Evolutionary conservation across 2,329 filamentous ascomycete species (phyloP), one percentile per base, ranked within the genome.

Genomic region (Fusarium domesticum): DNA sequence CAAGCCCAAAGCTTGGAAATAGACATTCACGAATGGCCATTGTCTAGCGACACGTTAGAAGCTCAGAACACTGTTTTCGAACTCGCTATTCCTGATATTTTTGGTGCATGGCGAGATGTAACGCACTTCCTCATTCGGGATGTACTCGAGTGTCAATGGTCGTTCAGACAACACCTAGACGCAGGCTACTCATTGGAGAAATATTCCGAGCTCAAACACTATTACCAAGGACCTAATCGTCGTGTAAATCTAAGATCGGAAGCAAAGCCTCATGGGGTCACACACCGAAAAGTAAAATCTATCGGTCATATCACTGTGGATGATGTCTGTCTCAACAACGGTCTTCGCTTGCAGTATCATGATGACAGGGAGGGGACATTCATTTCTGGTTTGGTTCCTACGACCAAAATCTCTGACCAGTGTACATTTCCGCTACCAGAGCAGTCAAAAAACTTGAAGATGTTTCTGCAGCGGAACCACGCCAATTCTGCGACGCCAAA

Each of bases 41-140:
- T 84, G 0, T 72, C 78, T 0, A 20, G 33, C 0, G 12, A 66
- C 1, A 1, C 34, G 0, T n/a, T 50, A 0, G 19, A 66, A 12
- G 69, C 69, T 0, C 73, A 77, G 48, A 63, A 75, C 0, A 69
- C 69, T 0, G 66, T 83, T 0, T 84, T 84, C 28, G 80, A 84
- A 48, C 62, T 83, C 0, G 43, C 50, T 0, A 46, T 71, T 0
- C 78, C 79, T 0, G 0, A 10, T 0, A n/a, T 10, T 0, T 74
- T 78, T 25, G 55, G 55, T 0, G 36, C 51, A 2, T 83, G 79
- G 79, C 65, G 79, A 14, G 72, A 81, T 43, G 49, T 58, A 1
- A 77, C 74, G 0, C 44, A 67, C 0, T 72, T 64, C 37, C 20
- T 82, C 2, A 48, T 75, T 1, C 45, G 58, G 1, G 53, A 70